A percentile compares a stretch with the other conserved stretches of the same genome.
phyloP scores from a whole-genome alignment of 2,329 filamentous ascomycete species.

The Curvularia sp. region DNA sequence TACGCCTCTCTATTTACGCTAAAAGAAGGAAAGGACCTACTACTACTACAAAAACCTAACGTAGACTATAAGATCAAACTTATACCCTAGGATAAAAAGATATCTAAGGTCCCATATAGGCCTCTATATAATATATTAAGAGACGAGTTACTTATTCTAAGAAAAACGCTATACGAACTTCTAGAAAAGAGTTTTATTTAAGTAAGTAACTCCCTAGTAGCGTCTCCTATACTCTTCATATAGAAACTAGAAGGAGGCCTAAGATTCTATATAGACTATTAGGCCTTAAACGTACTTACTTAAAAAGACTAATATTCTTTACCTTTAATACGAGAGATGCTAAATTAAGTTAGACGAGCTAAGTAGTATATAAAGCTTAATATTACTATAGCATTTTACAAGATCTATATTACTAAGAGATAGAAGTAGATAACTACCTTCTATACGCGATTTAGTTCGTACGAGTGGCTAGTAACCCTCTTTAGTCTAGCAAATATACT shows the following conservation, averaged over 20 bases:
- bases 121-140: neutral
- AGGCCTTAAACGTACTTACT: neutral
- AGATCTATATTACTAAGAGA: neutral
- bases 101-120: neutral
- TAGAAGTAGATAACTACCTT: conserved; percentile 3
- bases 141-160: neutral
- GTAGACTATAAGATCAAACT: neutral
- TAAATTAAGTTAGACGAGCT: neutral
- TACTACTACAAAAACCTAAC: neutral
- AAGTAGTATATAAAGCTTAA: conserved; percentile 10
- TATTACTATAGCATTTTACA: conserved; percentile 2
- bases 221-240: conserved; percentile 1
- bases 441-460: neutral
- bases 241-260: neutral
- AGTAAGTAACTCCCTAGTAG: neutral
- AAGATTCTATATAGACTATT: neutral
- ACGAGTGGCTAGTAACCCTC: neutral
- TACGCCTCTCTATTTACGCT: neutral
- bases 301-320: neutral
- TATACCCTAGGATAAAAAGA: neutral
- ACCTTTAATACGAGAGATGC: neutral
- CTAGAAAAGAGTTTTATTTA: neutral
- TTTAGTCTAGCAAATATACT: neutral
- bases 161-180: neutral
- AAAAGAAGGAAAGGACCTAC: neutral